Evolutionary conservation across 1,284 basidiomycete genomes (phyloP).

Genomic region (Blastosporella zonata): DNA sequence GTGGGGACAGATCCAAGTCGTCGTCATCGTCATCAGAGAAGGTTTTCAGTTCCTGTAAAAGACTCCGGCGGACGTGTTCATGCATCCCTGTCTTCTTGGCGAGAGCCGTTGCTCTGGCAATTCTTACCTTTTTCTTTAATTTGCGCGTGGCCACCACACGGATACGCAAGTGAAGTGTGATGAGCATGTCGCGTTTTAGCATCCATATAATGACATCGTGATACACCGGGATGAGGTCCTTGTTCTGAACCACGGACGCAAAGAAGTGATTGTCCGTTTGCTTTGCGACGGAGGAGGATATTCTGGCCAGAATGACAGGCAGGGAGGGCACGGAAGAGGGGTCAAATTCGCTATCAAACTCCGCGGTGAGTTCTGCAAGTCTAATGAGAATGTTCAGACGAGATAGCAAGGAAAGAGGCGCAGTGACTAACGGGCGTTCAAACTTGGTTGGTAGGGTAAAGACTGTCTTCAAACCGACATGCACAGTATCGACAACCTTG

Average conservation of each 20-base stretch:
- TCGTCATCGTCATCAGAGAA: constrained; percentile 23
- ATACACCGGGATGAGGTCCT: constrained; percentile 69
- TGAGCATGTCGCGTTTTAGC: constrained; percentile 81
- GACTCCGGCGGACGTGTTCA: constrained; percentile 14
- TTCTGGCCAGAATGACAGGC: constrained; percentile 66
- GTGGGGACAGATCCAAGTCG: constrained; percentile 23
- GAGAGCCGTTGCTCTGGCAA: constrained; percentile 41
- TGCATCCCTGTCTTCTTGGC: constrained; percentile 30
- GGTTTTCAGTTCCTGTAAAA: constrained; percentile 15
- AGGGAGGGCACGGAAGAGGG: constrained; percentile 66
- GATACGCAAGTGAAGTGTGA: constrained; percentile 83
- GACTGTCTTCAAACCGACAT: constrained; percentile 77
- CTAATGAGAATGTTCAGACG: constrained; percentile 32
- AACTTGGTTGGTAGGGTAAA: constrained; percentile 75
- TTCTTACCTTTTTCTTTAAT: constrained; percentile 67
- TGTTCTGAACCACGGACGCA: constrained; percentile 66
- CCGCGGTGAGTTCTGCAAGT: constrained; percentile 53
- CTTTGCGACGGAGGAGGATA: constrained; percentile 66
- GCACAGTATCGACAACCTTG: constrained; percentile 85
- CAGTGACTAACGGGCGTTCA: constrained; percentile 50
- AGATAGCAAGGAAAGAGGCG: constrained; percentile 1
- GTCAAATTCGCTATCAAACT: constrained; percentile 71
- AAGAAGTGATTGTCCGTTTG: constrained; percentile 70
- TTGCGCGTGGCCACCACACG: constrained; percentile 78
- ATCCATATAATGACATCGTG: constrained; percentile 91